Evolutionary conservation across 176 grass and related monocot genomes (phyloP).

Genomic region (Rhynchospora tenuis): DNA sequence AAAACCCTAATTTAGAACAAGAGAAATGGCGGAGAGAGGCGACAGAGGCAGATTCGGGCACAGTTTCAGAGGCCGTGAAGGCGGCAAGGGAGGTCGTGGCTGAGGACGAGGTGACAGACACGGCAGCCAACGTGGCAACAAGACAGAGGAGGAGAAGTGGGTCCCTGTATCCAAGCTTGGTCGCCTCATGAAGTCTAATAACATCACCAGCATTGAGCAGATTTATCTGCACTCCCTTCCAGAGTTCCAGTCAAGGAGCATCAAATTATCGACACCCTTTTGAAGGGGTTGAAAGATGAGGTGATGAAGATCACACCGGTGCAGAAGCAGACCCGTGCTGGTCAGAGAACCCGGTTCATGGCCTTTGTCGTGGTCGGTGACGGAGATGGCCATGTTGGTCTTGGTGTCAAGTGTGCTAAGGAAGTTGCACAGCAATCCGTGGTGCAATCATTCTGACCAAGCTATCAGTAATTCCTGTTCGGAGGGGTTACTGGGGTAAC

Average conservation of each 20-base stretch:
- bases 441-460: conserved; percentile 86
- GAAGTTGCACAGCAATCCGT: conserved; percentile 91
- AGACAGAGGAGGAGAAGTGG: conserved; percentile 90
- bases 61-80: conserved; percentile 24
- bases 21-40: conserved; percentile 55
- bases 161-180: conserved; percentile 86
- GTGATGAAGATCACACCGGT: conserved; percentile 92
- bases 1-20: conserved; percentile 36
- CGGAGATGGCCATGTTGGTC: conserved; percentile 64
- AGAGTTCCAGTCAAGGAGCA: conserved; percentile 95
- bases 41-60: conserved; percentile 60
- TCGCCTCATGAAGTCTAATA: conserved; percentile 56
- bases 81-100: conserved; percentile 26
- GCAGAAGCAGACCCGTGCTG: conserved; percentile 88
- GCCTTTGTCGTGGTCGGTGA: conserved; percentile 89
- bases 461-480: conserved; percentile 58
- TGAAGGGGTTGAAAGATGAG: conserved; percentile 73
- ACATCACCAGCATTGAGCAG: conserved; percentile 56
- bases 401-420: conserved; percentile 84
- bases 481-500: conserved; percentile 86
- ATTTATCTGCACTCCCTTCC: conserved; percentile 86
- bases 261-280: conserved; percentile 63
- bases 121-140: conserved; percentile 34
- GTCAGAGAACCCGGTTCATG: conserved; percentile 84
- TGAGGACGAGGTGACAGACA: conserved; percentile 43